phyloP scores from a whole-genome alignment of 2,329 filamentous ascomycete genomes.

The Alternaria dauci region DNA sequence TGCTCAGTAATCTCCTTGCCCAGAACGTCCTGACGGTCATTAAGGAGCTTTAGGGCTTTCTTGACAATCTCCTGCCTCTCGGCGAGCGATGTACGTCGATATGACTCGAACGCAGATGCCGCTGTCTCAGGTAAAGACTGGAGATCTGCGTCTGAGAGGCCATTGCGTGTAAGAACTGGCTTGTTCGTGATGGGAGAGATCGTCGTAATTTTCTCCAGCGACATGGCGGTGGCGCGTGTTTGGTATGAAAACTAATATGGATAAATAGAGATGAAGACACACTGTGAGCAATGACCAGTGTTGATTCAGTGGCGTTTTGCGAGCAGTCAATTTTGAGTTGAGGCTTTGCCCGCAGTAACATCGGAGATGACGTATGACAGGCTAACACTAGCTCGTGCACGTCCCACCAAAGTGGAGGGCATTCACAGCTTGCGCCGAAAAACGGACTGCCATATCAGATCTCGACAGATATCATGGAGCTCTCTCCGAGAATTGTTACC shows the following conservation, averaged over 20 bases:
- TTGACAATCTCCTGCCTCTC: slow-evolving; percentile 82
- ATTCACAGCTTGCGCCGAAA: slow-evolving; percentile 21
- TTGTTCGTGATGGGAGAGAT: slow-evolving; percentile 92
- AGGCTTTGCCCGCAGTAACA: slow-evolving; percentile 17
- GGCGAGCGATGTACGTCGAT: slow-evolving; percentile 75
- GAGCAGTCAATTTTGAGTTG: slow-evolving; percentile 28
- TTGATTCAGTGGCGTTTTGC: slow-evolving; percentile 15
- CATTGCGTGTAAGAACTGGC: slow-evolving; percentile 79
- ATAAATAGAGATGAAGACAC: slow-evolving; percentile 28
- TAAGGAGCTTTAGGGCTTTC: slow-evolving; percentile 76
- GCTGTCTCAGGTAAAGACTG: slow-evolving; percentile 75
- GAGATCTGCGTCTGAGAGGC: slow-evolving; percentile 74
- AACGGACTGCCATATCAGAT: slow-evolving; percentile 11
- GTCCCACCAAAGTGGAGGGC: slow-evolving; percentile 11
- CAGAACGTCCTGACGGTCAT: slow-evolving; percentile 77
- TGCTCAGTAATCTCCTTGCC: slow-evolving; percentile 88
- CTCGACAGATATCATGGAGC: slow-evolving; percentile 7
- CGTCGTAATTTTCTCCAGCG: slow-evolving; percentile 70
- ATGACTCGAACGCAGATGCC: slow-evolving; percentile 77
- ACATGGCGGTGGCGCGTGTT: slow-evolving; percentile 52
- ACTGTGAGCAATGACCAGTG: slow-evolving; percentile 18
- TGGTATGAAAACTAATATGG: slow-evolving; percentile 9
- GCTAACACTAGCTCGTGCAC: slow-evolving; percentile 16
- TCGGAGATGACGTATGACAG: slow-evolving; percentile 26
- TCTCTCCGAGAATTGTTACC: not conserved